Conservation (phyloP, 345 rosid genomes). For the Viola odorata region DNA sequence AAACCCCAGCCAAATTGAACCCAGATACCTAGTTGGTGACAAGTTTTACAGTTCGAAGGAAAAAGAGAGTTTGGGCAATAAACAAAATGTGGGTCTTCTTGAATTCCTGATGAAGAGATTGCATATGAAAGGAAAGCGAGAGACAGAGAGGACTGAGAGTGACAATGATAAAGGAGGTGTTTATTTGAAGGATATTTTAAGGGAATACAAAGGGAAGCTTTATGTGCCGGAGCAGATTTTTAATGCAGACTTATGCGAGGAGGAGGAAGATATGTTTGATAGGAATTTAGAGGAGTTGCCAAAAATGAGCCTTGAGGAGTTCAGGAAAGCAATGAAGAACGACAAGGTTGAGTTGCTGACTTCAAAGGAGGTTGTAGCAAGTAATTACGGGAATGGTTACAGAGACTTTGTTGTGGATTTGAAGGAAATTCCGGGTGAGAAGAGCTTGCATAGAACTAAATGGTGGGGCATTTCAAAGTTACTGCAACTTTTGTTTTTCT, state of each 20-base stretch:
- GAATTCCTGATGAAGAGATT: constrained; percentile 40
- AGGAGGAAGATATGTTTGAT: constrained; percentile 50
- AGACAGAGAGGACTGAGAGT: constrained; percentile 23
- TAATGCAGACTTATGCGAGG: constrained; percentile 61
- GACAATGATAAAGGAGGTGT: constrained; percentile 36
- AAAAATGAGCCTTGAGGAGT: constrained; percentile 63
- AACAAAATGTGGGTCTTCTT: constrained; percentile 32
- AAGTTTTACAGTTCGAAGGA: constrained; percentile 59
- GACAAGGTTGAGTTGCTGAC: constrained; percentile 68
- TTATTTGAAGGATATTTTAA: constrained; percentile 66
- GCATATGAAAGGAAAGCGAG: constrained; percentile 28
- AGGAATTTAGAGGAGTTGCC: constrained; percentile 57
- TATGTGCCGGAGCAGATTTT: constrained; percentile 89
- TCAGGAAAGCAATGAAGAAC: constrained; percentile 52
- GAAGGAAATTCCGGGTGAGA: constrained; percentile 80
- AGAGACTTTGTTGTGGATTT: constrained; percentile 70
- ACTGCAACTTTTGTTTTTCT: constrained; percentile 1
- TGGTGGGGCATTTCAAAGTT: constrained; percentile 37
- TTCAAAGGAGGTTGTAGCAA: constrained; percentile 47
- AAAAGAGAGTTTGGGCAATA: constrained; percentile 42
- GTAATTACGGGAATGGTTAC: constrained; percentile 21
- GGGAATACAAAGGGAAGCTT: constrained; percentile 80
- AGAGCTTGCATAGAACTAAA: constrained; percentile 79
- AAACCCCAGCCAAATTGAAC: constrained; percentile 81
- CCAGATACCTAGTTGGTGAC: constrained; percentile 51